Evolutionary conservation across 106 monocot species (phyloP).

Genomic region (Hemerocallis citrina): DNA sequence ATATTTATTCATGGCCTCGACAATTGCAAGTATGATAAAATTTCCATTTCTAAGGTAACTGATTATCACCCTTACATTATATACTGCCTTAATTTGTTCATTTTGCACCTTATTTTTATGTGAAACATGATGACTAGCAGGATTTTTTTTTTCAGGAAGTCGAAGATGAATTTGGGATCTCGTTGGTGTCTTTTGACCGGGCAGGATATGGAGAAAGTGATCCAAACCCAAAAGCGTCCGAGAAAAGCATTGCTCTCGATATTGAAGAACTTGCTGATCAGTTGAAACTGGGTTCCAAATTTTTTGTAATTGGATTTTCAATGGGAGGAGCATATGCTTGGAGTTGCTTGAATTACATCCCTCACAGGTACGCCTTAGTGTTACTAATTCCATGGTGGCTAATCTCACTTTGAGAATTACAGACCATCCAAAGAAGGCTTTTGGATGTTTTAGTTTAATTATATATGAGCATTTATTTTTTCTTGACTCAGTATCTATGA

Average conservation of each 20-base stretch:
- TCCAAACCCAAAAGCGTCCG: slow-evolving; percentile 35
- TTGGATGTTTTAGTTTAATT: too few species aligned
- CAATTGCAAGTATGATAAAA: slow-evolving; percentile 18
- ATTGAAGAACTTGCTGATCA: slow-evolving; percentile 50
- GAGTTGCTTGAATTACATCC: slow-evolving; percentile 8
- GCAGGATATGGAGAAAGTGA: slow-evolving; percentile 68
- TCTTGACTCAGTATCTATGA: too few species aligned
- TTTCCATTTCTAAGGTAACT: slow-evolving; percentile 31
- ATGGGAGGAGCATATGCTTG: slow-evolving; percentile 36
- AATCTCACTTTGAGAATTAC: too few species aligned
- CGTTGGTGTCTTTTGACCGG: slow-evolving; percentile 44
- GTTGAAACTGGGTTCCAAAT: slow-evolving; percentile 36
- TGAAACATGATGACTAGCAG: not conserved
- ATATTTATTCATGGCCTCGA: slow-evolving; percentile 38
- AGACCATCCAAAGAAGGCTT: too few species aligned
- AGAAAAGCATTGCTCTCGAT: slow-evolving; percentile 38
- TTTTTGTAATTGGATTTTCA: slow-evolving; percentile 51
- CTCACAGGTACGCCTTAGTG: slow-evolving; percentile 9
- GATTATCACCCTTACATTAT: not conserved
- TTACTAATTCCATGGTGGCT: too few species aligned
- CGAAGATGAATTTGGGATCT: slow-evolving; percentile 33
- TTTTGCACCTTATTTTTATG: not conserved
- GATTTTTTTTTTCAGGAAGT: slow-evolving; percentile 33
- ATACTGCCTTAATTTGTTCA: too few species aligned
- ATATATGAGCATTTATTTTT: too few species aligned